These are phyloP conservation scores for Botrytis fabae DNA, from an alignment of 2,329 filamentous ascomycete genomes.

Conservation along the genomic window DNA sequence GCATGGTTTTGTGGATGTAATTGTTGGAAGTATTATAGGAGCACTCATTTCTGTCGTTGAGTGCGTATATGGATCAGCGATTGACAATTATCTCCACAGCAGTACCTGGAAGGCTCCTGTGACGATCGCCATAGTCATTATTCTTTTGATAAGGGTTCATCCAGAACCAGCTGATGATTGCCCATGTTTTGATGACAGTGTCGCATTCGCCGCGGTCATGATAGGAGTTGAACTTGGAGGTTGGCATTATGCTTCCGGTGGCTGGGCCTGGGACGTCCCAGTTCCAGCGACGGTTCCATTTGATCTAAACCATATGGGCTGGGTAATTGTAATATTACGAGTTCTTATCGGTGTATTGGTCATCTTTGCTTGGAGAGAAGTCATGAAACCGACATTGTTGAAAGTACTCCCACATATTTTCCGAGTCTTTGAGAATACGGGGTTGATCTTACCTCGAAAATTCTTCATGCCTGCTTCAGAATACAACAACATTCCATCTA, in stretches of 20 bases:
- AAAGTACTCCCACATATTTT: conserved; percentile 81
- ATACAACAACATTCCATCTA: conserved; percentile 78
- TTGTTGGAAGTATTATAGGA: conserved; percentile 77
- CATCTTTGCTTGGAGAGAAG: conserved; percentile 86
- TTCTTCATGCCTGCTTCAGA: conserved; percentile 91
- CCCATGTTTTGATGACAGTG: conserved; percentile 94
- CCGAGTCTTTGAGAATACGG: conserved; percentile 76
- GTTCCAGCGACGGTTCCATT: conserved; percentile 62
- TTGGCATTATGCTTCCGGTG: conserved; percentile 66
- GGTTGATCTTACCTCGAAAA: conserved; percentile 77
- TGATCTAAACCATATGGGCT: conserved; percentile 65
- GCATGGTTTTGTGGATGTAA: conserved; percentile 94
- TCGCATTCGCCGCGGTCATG: conserved; percentile 87
- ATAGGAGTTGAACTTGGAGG: conserved; percentile 80
- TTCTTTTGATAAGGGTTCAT: conserved; percentile 81
- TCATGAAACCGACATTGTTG: conserved; percentile 82
- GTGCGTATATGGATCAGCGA: conserved; percentile 58
- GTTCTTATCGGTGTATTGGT: conserved; percentile 78
- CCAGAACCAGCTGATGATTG: conserved; percentile 96
- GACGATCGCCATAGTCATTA: conserved; percentile 63
- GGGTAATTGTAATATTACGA: conserved; percentile 62
- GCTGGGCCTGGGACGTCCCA: conserved; percentile 52
- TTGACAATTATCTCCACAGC: conserved; percentile 71
- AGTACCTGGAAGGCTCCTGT: conserved; percentile 65
- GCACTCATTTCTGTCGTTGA: conserved; percentile 61